Evolutionary conservation across 495 filamentous ascomycete genomes (phyloP).

Genomic region (Penicillium coffeae): DNA sequence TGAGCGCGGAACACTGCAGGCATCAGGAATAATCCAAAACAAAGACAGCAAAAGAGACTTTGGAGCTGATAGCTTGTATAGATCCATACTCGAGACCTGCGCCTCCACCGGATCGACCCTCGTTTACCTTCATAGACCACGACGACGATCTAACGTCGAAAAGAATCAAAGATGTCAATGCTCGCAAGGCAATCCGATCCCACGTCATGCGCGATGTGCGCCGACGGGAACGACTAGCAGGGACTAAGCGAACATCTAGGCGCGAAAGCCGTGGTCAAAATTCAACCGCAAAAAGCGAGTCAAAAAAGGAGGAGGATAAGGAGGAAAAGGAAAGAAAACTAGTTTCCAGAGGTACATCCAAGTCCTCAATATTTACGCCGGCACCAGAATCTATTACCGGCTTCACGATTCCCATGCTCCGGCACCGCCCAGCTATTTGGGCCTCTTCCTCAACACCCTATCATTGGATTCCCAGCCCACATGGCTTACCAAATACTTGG

Average conservation of each 20-base stretch:
- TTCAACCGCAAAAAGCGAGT: background rate
- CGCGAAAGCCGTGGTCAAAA: constrained; percentile 19
- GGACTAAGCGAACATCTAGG: constrained; percentile 28
- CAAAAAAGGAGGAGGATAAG: background rate
- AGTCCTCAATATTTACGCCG: constrained; percentile 7
- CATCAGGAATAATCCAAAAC: too few relatives aligned
- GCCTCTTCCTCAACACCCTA: constrained; percentile 11
- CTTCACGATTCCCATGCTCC: constrained; percentile 5
- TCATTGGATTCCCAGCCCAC: constrained; percentile 16
- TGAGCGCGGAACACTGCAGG: too few relatives aligned
- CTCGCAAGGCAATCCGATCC: constrained; percentile 35
- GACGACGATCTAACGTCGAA: constrained; percentile 38
- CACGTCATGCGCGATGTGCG: constrained; percentile 42
- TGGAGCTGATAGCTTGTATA: background rate
- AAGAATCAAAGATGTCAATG: constrained; percentile 34
- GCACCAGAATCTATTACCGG: constrained; percentile 1
- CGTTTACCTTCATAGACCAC: constrained; percentile 37
- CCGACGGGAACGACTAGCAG: constrained; percentile 33
- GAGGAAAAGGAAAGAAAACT: constrained; percentile 11
- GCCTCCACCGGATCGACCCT: constrained; percentile 25
- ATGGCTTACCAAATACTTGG: constrained; percentile 22
- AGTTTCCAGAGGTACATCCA: constrained; percentile 13
- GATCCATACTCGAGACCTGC: constrained; percentile 12
- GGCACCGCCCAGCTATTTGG: constrained; percentile 16
- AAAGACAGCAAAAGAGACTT: too few relatives aligned